Conservation (phyloP, 2,329 filamentous ascomycete species). For the Penicillium sp. region DNA sequence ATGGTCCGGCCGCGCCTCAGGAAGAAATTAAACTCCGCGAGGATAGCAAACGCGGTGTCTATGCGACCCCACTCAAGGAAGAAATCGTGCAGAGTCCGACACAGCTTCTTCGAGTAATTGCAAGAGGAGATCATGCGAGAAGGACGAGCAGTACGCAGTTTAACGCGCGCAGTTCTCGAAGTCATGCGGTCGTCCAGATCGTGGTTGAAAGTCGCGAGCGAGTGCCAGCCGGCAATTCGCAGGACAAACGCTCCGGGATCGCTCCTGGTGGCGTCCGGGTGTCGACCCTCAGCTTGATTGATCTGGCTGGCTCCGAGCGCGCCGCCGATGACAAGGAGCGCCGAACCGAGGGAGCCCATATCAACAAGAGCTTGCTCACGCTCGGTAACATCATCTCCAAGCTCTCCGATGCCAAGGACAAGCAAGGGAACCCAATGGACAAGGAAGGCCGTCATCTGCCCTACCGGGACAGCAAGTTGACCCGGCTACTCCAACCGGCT, state of each 20-base stretch:
- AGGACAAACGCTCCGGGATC: conserved; percentile 68
- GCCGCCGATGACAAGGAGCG: conserved; percentile 94
- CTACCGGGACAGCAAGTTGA: conserved; percentile 97
- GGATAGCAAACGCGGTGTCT: conserved; percentile 93
- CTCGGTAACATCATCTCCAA: conserved; percentile 92
- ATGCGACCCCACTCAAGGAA: conserved; percentile 93
- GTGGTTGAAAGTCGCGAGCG: conserved; percentile 96
- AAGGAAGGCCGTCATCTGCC: conserved; percentile 91
- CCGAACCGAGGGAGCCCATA: conserved; percentile 91
- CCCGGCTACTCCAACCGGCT: conserved; percentile 85
- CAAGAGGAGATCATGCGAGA: conserved; percentile 85
- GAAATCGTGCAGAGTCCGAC: conserved; percentile 98
- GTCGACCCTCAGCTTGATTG: conserved; percentile 91
- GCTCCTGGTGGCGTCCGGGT: conserved; percentile 88
- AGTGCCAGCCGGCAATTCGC: conserved; percentile 56
- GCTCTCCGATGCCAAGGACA: conserved; percentile 86
- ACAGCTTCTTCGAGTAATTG: conserved; percentile 90
- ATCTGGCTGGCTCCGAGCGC: conserved; percentile 93
- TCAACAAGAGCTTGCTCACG: conserved; percentile 96
- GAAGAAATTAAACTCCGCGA: conserved; percentile 98
- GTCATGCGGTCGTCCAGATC: conserved; percentile 97
- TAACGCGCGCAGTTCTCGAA: conserved; percentile 93
- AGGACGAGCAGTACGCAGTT: conserved; percentile 94
- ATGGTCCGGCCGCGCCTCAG: conserved; percentile 56
- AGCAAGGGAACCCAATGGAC: conserved; percentile 68